Evolutionary conservation across 169 alveolate species (phyloP), one percentile per base, ranked within the genome.

Genomic region (Fabrea salina): DNA sequence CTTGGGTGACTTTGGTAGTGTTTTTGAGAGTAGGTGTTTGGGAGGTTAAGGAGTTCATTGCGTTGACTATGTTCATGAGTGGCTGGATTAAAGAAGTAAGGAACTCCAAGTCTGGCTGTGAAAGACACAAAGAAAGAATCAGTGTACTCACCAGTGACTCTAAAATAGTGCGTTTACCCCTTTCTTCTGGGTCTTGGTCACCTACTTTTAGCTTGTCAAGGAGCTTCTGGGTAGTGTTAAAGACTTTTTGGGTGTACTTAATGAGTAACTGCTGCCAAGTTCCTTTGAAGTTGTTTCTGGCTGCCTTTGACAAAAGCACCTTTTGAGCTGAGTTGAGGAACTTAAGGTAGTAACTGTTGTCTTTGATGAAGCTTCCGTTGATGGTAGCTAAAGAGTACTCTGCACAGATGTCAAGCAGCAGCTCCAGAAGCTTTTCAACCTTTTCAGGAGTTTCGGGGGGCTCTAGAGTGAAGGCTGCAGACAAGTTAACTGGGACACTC

Each of bases 201-300:
- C n/a, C 27, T 8, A 22, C 41, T 19, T 8, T 68, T 43, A 68
- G 32, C 13, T 44, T n/a, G 11, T 44, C 40, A n/a, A 68, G 8
- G 13, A 68, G 78, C 2, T 47, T 37, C 39, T n/a, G 19, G 8
- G 78, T n/a, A 7, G 30, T 7, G 11, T 32, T 44, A n/a, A 68
- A 8, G 1, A 68, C 41, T 4, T 68, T 68, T 22, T 7, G n/a
- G n/a, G 64, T 32, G 35, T 68, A 32, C 11, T 37, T 19, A 13
- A 68, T 32, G n/a, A 68, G 35, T 11, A 68, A 1, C 39, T 11
- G 19, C 41, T 68, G 78, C 78, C 78, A 68, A n/a, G n/a, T 30
- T 8, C 78, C 78, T 68, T 68, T 43, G 66, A 68, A 68, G 19
- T 68, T 64, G 44, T 47, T 43, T 68, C 30, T 68, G 19, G 50